These are phyloP conservation scores for Sapria himalayana DNA, from an alignment of 345 rosid genomes.

Conservation along the genomic window DNA sequence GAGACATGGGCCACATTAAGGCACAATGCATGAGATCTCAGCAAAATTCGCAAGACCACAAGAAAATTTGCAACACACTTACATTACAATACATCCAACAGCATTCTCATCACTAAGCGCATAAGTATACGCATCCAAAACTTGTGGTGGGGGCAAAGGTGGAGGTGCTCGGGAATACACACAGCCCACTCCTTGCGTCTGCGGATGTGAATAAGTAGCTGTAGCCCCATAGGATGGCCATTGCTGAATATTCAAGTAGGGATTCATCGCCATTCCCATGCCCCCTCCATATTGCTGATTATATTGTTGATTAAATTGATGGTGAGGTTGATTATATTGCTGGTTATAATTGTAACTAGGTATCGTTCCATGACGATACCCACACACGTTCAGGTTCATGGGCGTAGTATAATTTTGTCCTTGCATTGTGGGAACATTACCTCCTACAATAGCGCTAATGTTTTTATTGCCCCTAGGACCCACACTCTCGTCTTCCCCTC, in stretches of 20 bases:
- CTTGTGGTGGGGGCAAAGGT: conserved; percentile 23
- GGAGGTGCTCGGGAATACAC: conserved; percentile 30
- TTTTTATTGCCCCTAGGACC: conserved; percentile 15
- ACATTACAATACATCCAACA: conserved; percentile 74
- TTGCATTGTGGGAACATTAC: conserved; percentile 35
- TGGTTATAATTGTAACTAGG: conserved; percentile 35
- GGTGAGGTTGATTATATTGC: too few relatives aligned
- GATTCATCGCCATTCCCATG: conserved; percentile 54
- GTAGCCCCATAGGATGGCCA: conserved; percentile 20
- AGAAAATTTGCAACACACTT: conserved; percentile 8
- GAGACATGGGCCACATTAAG: too few relatives aligned
- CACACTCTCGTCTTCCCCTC: conserved; percentile 13
- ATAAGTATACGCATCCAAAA: conserved; percentile 35
- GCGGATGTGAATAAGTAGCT: too few relatives aligned
- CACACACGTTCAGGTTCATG: conserved; percentile 37
- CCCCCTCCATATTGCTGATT: conserved; percentile 36
- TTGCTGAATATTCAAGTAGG: too few relatives aligned
- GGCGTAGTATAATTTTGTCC: conserved; percentile 32
- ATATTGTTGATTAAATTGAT: too few relatives aligned
- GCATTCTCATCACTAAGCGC: conserved; percentile 85
- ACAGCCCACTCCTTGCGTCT: too few relatives aligned
- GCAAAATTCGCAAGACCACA: too few relatives aligned
- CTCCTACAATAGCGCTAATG: conserved; percentile 17
- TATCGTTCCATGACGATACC: conserved; percentile 28
- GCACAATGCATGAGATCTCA: too few relatives aligned